phyloP scores from a whole-genome alignment of 2,329 filamentous ascomycete species.

The Gnomoniopsis smithogilvyi region DNA sequence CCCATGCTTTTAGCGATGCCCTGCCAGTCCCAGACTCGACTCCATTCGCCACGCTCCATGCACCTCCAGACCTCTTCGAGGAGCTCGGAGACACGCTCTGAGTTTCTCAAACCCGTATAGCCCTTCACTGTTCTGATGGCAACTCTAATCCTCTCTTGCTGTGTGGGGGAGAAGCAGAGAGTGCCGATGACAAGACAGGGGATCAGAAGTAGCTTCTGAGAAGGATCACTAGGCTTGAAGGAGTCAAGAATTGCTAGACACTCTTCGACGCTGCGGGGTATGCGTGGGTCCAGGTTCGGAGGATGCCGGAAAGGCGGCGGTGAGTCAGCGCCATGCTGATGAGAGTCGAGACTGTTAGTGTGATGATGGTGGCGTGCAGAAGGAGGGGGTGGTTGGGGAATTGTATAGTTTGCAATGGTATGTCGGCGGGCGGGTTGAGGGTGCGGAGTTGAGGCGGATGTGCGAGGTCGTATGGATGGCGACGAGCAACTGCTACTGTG shows the following conservation, averaged over 20 bases:
- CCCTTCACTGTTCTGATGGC: constrained; percentile 49
- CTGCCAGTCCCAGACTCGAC: constrained; percentile 63
- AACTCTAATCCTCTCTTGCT: constrained; percentile 49
- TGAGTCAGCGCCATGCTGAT: constrained; percentile 31
- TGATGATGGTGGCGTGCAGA: constrained; percentile 17
- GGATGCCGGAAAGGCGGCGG: constrained; percentile 46
- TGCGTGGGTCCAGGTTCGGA: constrained; percentile 45
- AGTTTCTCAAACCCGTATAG: constrained; percentile 59
- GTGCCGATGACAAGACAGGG: constrained; percentile 60
- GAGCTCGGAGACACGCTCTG: constrained; percentile 49
- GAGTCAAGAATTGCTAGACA: constrained; percentile 52
- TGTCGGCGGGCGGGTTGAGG: constrained; percentile 20
- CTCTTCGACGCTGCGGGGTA: constrained; percentile 54
- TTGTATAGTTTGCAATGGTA: constrained; percentile 24
- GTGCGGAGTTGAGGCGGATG: constrained; percentile 13
- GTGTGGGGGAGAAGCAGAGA: constrained; percentile 50
- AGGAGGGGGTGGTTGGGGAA: constrained; percentile 19
- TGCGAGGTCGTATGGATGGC: constrained; percentile 24
- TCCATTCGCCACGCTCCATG: constrained; percentile 57
- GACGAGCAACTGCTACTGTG: constrained; percentile 33
- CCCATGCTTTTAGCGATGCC: constrained; percentile 49
- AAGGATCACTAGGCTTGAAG: constrained; percentile 55
- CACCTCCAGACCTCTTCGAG: constrained; percentile 58
- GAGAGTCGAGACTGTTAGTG: constrained; percentile 18
- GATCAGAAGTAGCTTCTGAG: constrained; percentile 57